phyloP scores from a whole-genome alignment of 2,329 filamentous ascomycete species.

The Penicillium sp. region DNA sequence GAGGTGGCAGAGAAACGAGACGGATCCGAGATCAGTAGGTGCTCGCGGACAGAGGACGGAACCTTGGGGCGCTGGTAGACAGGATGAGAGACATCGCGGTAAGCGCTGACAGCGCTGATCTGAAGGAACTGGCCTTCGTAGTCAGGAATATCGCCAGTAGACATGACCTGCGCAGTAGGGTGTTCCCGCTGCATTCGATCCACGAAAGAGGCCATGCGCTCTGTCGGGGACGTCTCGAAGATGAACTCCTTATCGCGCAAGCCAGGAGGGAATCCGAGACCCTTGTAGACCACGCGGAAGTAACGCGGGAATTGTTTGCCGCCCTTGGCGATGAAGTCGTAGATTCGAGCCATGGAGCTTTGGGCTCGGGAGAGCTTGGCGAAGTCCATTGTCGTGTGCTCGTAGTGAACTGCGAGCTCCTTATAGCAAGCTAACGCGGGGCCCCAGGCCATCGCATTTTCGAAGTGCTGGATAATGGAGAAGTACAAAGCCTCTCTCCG shows the following conservation, averaged over 20 bases:
- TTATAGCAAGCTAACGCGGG: constrained; percentile 79
- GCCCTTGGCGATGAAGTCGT: constrained; percentile 77
- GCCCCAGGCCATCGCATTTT: constrained; percentile 89
- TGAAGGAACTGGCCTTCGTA: constrained; percentile 85
- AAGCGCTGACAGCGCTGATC: constrained; percentile 68
- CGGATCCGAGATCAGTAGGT: constrained; percentile 70
- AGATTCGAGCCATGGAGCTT: constrained; percentile 81
- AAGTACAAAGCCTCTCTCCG: constrained; percentile 88
- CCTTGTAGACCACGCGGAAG: constrained; percentile 83
- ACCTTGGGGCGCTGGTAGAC: constrained; percentile 85
- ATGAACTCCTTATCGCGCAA: constrained; percentile 86
- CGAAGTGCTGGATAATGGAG: constrained; percentile 87
- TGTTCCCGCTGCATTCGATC: constrained; percentile 89
- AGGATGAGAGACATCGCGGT: constrained; percentile 71
- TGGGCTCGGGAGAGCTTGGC: constrained; percentile 81
- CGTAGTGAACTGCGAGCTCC: constrained; percentile 85
- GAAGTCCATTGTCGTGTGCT: constrained; percentile 81
- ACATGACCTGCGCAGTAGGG: constrained; percentile 72
- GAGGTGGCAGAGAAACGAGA: constrained; percentile 68
- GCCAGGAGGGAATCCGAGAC: constrained; percentile 72
- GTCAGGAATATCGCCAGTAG: constrained; percentile 61
- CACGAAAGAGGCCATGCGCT: constrained; percentile 71
- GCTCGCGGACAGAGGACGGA: constrained; percentile 73
- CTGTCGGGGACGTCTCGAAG: constrained; percentile 70
- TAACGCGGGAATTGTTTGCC: constrained; percentile 72